Evolutionary conservation across 345 rosid species (phyloP), one percentile per base, ranked within the genome.

Genomic region (Acer campestre): DNA sequence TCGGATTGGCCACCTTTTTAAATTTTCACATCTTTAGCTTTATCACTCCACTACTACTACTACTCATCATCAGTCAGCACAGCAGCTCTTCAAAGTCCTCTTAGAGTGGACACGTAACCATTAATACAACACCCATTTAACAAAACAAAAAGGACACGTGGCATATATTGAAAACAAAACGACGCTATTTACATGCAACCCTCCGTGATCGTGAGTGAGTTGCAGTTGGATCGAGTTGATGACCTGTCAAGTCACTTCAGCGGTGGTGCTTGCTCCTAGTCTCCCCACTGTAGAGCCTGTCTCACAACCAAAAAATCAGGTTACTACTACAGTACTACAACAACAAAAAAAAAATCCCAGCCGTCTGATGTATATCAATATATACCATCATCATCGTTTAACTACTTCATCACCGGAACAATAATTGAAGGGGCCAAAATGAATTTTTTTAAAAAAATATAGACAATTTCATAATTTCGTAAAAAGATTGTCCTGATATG

Each of bases 281-380:
- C 70, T 92, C 97, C 51, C 90, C 93, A 51, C 98, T 93, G 93
- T 95, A 95, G 46, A 95, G 88, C 99, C 99, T 95, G 88, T 59
- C 51, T 17, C 7, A 12, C 49, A 29, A 77, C 73, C 58, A 49
- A 42, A 44, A 49, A 22, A 35, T 42, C 29, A 59, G 58, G 14
- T 46, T 20, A 74, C 44, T 14, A 9, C 7, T 2, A 58, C 7
- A n/a, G 35, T 0, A 20, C 38, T 0, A 17, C 25, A 22, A 25
- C 44, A 0, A 29, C 31, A 29, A 29, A 29, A 2, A 35, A 35
- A 5, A 74, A 29, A 85, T 82, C 79, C 61, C 10, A 75, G 56
- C 85, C 77, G 11, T 64, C 14, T 18, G 6, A n/a, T 11, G 10
- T 6, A 22, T 0, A 42, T 35, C 38, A 35, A 35, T 0, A 35